Evolutionary conservation across 441 rosid species (phyloP).

Genomic region (Mallotus repandus): DNA sequence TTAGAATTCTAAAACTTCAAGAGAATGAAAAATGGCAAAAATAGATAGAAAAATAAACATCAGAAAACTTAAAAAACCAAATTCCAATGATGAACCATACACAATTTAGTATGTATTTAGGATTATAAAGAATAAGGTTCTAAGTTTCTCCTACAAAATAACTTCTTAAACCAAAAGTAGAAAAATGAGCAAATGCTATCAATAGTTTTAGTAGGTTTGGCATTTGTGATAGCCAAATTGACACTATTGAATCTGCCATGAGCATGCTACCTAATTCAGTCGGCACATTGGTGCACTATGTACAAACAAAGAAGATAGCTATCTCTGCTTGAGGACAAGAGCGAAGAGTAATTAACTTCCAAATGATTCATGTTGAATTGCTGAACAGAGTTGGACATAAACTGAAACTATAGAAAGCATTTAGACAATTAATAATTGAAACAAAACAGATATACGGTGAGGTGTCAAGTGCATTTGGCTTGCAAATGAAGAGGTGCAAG

Average conservation of each 20-base stretch:
- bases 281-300: not conserved
- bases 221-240: not conserved
- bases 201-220: not conserved
- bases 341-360: not conserved
- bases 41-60: not conserved
- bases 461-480: not conserved
- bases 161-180: not conserved
- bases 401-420: not conserved
- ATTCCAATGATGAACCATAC: not conserved
- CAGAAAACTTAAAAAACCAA: not conserved
- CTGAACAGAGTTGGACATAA: not conserved
- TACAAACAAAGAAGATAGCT: not conserved
- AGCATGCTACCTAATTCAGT: not conserved
- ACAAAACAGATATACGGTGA: not conserved
- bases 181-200: not conserved
- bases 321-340: not conserved
- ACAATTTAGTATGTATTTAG: not conserved
- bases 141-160: not conserved
- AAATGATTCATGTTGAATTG: not conserved
- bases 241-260: not conserved
- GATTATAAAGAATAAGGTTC: not conserved
- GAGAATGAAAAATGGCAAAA: not conserved
- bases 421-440: not conserved
- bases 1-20: conserved; percentile 14
- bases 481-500: not conserved